These are phyloP conservation scores for Ogataea methylovora DNA, from an alignment of 805 yeast species.

Conservation along the genomic window DNA sequence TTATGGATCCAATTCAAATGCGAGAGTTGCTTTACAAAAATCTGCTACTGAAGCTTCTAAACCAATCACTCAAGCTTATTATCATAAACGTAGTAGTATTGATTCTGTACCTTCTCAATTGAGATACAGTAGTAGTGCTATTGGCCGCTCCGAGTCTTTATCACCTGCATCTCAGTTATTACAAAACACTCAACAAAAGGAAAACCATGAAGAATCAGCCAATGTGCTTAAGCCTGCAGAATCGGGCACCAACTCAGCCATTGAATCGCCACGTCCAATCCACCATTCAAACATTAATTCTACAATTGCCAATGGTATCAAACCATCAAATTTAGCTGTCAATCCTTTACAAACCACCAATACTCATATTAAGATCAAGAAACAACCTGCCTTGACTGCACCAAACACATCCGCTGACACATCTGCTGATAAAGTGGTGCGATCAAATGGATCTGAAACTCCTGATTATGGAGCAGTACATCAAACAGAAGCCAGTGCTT, in stretches of 20 bases:
- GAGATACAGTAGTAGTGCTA: background rate
- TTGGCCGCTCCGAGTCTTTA: too few species aligned
- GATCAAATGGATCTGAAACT: background rate
- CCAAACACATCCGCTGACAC: background rate
- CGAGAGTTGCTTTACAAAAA: background rate
- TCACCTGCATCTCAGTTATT: too few species aligned
- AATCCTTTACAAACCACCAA: conserved; percentile 64
- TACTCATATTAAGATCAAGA: conserved; percentile 61
- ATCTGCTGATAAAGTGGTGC: background rate
- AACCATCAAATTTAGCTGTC: conserved; percentile 59
- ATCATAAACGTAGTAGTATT: conserved; percentile 9
- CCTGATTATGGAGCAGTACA: conserved; percentile 27
- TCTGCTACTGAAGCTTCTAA: background rate
- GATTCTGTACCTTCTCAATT: conserved; percentile 5
- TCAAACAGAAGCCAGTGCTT: conserved; percentile 37
- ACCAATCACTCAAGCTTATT: conserved; percentile 5
- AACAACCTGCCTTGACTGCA: conserved; percentile 32
- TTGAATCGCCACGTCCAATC: background rate
- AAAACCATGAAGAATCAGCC: too few species aligned
- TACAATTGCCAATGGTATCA: conserved; percentile 26
- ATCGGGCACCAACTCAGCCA: too few species aligned
- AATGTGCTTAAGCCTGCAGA: too few species aligned
- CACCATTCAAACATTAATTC: conserved; percentile 11
- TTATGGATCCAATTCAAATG: conserved; percentile 21
- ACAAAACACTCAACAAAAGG: too few species aligned